Evolutionary conservation across 495 filamentous ascomycete genomes (phyloP), one percentile per base, ranked within the genome.

Genomic region (Rhizodiscina lignyota): DNA sequence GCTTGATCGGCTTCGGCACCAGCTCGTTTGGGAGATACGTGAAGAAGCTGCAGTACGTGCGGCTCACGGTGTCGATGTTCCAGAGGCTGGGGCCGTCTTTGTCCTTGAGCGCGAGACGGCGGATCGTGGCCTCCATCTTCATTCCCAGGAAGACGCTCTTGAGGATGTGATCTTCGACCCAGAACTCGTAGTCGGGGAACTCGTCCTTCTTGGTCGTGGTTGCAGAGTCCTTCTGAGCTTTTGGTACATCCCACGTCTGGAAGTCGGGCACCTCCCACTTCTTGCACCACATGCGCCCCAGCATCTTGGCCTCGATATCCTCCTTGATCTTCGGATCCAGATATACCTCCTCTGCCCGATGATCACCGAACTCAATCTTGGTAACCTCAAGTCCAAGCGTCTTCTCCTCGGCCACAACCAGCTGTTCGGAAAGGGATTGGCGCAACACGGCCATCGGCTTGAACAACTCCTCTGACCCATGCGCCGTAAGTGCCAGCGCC

Each of bases 121-220:
- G 42, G 13, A 36, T 20, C 8, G 18, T 20, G 83, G 54, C 32
- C 70, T 66, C 62, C 12, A 94, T 50, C 58, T 91, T 93, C 74
- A 93, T 74, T 1, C 85, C 83, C 1, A 70, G 60, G 42, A 71
- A 73, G 39, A 75, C 67, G 31, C 67, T 58, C 19, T 60, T 41
- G 15, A 94, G 60, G 4, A 78, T 55, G 0, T 66, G 49, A 18
- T 73, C 65, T 46, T 89, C 83, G 18, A 91, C 37, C 47, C 77
- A 70, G 41, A 85, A 77, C 21, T 71, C 64, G 42, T 71, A 68
- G 11, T 56, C 21, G 20, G 23, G 37, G 39, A 30, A 49, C 32
- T 61, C 47, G n/a, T 53, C 22, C 8, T 8, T n/a, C 40, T 38
- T 30, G 32, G 39, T n/a, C n/a, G 26, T 33, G 35, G 15, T 51